Evolutionary conservation across 768 basidiomycete genomes (phyloP), one percentile per base, ranked within the genome.

Genomic region (Tricholoma bakamatsutake): DNA sequence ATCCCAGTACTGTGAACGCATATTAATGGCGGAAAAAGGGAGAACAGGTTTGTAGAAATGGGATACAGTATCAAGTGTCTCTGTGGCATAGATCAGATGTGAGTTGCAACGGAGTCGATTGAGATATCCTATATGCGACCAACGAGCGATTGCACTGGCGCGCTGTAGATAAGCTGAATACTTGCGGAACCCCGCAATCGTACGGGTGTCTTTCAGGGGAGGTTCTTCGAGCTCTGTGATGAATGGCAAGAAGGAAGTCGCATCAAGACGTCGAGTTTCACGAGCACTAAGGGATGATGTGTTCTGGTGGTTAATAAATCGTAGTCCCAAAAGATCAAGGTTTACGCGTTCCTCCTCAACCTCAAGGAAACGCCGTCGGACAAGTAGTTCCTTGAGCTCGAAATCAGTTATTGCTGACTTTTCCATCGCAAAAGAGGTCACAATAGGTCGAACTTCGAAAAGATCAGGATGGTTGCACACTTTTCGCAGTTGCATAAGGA

Each of bases 401-500:
- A 85, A 85, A 71, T 91, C 83, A 58, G 82, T 91, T 58, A 83
- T 79, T 53, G 80, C 91, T 55, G 86, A 93, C 61, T 80, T 88
- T 56, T 74, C 75, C 84, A 82, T 87, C 4, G 79, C 83, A 68
- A 87, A 91, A 24, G 81, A 93, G 52, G 81, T 90, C 53, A 83
- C 84, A 57, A 87, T 84, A 1, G 93, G 90, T 62, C 93, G 87
- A 50, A 90, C 84, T 69, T 95, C 90, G 66, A 96, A 95, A 9
- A 94, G 76, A 69, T 94, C 88, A 0, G 95, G 96, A 69, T 98
- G 93, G 54, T 91, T 94, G 75, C 93, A 93, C 42, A 96, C 92
- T 74, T 98, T 98, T 54, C 97, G 87, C 3, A 98, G 80, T 68
- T 99, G 97, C 97, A 98, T 99, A 57, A 98, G 81, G 55, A 96